Evolutionary conservation across 495 filamentous ascomycete genomes (phyloP), one percentile per base, ranked within the genome.

Genomic region (Trichoderma virens): DNA sequence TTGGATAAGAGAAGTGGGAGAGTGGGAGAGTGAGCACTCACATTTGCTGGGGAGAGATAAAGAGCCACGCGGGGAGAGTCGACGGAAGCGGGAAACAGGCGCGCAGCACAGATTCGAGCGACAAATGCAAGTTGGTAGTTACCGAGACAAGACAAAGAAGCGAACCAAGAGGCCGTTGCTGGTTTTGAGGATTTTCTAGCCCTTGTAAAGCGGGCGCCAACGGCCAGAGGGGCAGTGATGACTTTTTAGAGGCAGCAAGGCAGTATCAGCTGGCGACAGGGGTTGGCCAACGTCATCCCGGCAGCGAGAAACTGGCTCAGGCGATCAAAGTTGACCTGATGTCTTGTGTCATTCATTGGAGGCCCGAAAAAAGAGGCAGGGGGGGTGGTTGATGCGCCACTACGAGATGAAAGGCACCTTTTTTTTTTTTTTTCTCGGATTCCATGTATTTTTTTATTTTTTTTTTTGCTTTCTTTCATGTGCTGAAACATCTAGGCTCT

Each of bases 191-290:
- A 56, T 1, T 31, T 56, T 18, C 51, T 28, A 30, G 8, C 51
- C 51, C 51, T 30, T 8, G 25, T 28, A 14, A 56, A 23, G 51
- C 51, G 51, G 51, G 51, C 51, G 51, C 51, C 51, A 56, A 56
- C 51, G 27, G 51, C 51, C 25, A 16, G 51, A 30, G 51, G 51
- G 51, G 51, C 51, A 56, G 51, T 56, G 51, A 56, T 56, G 51
- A 56, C 51, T 56, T 56, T 56, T 30, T 56, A 56, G 51, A 56
- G 51, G 51, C 51, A 30, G 51, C 51, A 56, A 56, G 51, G 51
- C 51, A 56, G 51, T 56, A 56, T 56, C 51, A 56, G 51, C 51
- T 56, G 51, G 51, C 51, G 51, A 56, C 51, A 56, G 51, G 51
- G 51, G 51, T 16, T 56, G 51, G 27, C 23, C 51, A 56, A 56